A percentile compares a stretch with the other conserved stretches of the same genome.
These are phyloP conservation scores for Aethionema arabicum DNA, from an alignment of 345 rosid species.

Conservation along the genomic window DNA sequence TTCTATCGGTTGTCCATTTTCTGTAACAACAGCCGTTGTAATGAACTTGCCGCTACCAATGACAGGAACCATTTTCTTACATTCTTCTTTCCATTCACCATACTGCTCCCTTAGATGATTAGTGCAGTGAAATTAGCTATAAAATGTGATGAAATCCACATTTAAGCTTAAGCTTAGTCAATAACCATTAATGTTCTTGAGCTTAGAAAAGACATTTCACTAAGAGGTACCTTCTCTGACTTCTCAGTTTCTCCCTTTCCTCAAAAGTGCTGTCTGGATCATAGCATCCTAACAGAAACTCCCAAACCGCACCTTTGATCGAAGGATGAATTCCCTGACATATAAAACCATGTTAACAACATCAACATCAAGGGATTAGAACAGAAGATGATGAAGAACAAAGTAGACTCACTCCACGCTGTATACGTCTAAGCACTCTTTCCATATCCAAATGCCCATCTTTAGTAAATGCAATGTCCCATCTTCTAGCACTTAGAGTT, in stretches of 20 bases:
- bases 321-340: conserved; percentile 91
- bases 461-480: conserved; percentile 83
- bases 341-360: conserved; percentile 33
- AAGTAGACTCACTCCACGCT: conserved; percentile 65
- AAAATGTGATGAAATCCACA: conserved; percentile 1
- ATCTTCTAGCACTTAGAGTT: conserved; percentile 86
- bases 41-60: conserved; percentile 75
- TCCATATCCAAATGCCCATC: conserved; percentile 88
- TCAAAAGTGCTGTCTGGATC: conserved; percentile 89
- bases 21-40: conserved; percentile 59
- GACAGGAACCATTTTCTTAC: conserved; percentile 73
- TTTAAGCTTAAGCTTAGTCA: conserved; percentile 3
- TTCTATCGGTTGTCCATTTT: conserved; percentile 59
- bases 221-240: conserved; percentile 61
- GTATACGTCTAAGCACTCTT: conserved; percentile 81
- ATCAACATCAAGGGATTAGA: background rate
- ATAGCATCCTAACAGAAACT: conserved; percentile 88
- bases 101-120: conserved; percentile 71
- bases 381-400: background rate
- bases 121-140: conserved; percentile 29
- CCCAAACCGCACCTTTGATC: conserved; percentile 91
- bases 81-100: conserved; percentile 68
- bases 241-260: conserved; percentile 64
- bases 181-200: background rate
- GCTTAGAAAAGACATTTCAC: background rate